Evolutionary conservation across 768 basidiomycete species (phyloP), one percentile per base, ranked within the genome.

Genomic region (Porphyrellus cyaneotinctus): DNA sequence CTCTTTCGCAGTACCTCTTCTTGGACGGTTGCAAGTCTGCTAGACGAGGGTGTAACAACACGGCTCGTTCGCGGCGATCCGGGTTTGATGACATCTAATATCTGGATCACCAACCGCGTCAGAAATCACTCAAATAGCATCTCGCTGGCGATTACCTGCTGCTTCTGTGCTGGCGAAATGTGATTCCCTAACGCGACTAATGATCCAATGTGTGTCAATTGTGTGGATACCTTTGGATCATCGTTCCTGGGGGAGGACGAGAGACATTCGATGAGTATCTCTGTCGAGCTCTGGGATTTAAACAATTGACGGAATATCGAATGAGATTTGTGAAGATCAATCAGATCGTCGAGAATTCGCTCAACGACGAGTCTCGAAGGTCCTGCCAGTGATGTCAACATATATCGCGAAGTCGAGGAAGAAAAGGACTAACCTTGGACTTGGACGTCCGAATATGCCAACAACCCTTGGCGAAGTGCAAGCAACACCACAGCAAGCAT

Each of bases 401-500:
- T 42, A 18, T 14, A 7, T 31, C 20, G 11, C 24, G 10, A 14
- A 12, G 2, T 31, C 2, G 28, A 32, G 8, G 7, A 15, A 20
- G 17, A 17, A 37, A 31, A 20, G 5, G 20, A 51, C 46, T 9
- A 17, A 67, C 58, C 57, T 62, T 61, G 44, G 31, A 51, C 17
- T 57, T 57, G 20, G 52, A 56, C 55, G 38, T 56, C 60, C 36
- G 59, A 55, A 44, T 37, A 79, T 66, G 20, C 66, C 56, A 43
- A 58, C 61, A 58, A 88, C 2, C 88, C 81, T 31, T 73, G 71
- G 41, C 83, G 82, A 42, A 95, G 72, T 2, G 88, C 82, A 13
- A 81, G 75, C 6, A 95, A 67, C 38, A 97, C 82, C 2, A 84
- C 77, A 1, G 87, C 83, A 17, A 92, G 71, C 51, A 95, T 84